Percentiles rank a stretch among this genome's conserved stretches.
phyloP scores from a whole-genome alignment of 495 filamentous ascomycete species.

The Penicillium bovifimosum region DNA sequence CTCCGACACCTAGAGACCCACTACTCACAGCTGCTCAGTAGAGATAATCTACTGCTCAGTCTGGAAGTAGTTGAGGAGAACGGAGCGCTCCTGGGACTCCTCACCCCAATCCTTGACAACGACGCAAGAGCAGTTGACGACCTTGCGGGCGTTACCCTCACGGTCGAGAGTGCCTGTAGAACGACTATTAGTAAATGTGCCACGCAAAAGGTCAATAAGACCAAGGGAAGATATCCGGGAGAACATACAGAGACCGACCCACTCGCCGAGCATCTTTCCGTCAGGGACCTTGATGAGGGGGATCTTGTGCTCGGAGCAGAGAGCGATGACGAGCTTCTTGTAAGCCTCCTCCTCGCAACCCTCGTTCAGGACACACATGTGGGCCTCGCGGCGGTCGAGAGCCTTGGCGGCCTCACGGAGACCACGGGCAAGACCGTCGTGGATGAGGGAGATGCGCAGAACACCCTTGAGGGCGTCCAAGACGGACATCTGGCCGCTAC shows the following conservation, averaged over 20 bases:
- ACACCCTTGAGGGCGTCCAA: conserved; percentile 96
- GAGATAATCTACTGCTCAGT: conserved; percentile 61
- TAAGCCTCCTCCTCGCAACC: conserved; percentile 99
- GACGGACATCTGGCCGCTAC: conserved; percentile 89
- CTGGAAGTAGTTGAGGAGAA: conserved; percentile 99
- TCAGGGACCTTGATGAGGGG: conserved; percentile 99
- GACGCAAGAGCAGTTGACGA: conserved; percentile 99
- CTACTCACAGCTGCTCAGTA: conserved; percentile 6
- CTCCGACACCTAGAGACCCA: not conserved
- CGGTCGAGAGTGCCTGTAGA: conserved; percentile 86
- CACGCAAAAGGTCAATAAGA: conserved; percentile 3
- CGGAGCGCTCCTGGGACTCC: conserved; percentile 94
- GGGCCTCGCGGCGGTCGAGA: conserved; percentile 93
- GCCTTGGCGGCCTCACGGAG: conserved; percentile 97
- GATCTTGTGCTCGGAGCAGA: conserved; percentile 98
- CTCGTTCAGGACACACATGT: conserved; percentile 99
- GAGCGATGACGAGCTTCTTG: conserved; percentile 98
- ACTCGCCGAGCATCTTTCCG: conserved; percentile 98
- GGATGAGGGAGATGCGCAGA: conserved; percentile 96
- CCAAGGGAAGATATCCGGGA: not conserved
- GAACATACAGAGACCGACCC: conserved; percentile 95
- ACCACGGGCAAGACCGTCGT: conserved; percentile 97
- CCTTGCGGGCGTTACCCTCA: conserved; percentile 98
- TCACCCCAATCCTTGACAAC: conserved; percentile 99
- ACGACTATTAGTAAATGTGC: conserved; percentile 13